These are phyloP conservation scores for Fusarium pilosicola DNA, from an alignment of 2,329 filamentous ascomycete species.

Conservation along the genomic window DNA sequence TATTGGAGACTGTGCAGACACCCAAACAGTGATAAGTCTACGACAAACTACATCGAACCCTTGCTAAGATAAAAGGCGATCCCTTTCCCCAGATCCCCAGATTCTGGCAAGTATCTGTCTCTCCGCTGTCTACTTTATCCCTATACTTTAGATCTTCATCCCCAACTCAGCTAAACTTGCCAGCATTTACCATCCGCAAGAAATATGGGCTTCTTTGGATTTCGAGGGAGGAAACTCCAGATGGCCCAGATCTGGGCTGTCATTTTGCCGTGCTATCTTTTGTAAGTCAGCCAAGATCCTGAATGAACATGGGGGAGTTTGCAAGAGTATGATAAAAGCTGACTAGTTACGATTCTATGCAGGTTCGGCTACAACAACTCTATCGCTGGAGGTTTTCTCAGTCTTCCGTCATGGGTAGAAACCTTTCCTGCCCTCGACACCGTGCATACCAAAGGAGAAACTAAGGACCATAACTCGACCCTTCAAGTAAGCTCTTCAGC, in stretches of 20 bases:
- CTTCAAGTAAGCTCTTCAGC: background rate
- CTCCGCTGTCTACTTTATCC: background rate
- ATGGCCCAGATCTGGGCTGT: slow-evolving; percentile 6
- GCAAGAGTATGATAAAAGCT: background rate
- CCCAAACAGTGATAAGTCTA: background rate
- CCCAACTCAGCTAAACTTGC: background rate
- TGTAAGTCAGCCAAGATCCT: background rate
- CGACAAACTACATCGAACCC: background rate
- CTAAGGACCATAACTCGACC: background rate
- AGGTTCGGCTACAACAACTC: slow-evolving; percentile 1
- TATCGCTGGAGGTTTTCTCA: background rate
- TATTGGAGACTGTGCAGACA: background rate
- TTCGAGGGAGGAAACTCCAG: background rate
- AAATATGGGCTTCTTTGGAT: background rate
- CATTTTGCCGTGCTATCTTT: background rate
- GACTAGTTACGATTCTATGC: fast-evolving
- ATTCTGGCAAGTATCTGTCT: background rate
- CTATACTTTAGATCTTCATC: background rate
- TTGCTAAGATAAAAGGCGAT: background rate
- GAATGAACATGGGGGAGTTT: background rate
- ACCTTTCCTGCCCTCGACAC: slow-evolving; percentile 2
- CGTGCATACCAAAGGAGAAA: background rate
- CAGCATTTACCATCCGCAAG: fast-evolving
- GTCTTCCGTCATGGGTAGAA: background rate
- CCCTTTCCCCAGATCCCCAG: background rate